Base-by-base conservation (phyloP, 2,329 filamentous ascomycete species). In the Conoideocrella luteorostrata region DNA sequence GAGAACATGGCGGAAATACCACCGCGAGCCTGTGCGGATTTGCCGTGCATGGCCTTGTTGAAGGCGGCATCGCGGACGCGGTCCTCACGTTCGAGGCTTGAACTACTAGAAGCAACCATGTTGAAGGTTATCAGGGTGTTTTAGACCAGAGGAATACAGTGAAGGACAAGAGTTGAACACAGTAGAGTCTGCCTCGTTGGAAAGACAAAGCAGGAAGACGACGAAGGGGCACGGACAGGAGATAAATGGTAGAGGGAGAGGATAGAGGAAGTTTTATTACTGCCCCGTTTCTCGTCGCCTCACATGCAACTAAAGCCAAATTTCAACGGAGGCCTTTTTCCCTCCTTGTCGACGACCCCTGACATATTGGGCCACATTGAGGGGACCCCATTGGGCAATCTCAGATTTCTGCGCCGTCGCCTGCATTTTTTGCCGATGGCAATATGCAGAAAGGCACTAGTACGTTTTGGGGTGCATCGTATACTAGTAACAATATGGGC, bases 41-140 rank as follows among this genome's bases (percentile, higher is more conserved):
- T 66, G 59, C 77, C 88, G 68, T 96, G 90, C 73, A 95, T 75
- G 53, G 81, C 87, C 71, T 88, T 86, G 75, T 88, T 90, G 77
- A 95, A 95, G 54, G 79, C 84, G 51, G 88, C 87, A 85, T 95
- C 89, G 56, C 89, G 88, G 60, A 69, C 63, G 65, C 90, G 84
- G 64, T 95, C 81, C 70, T 95, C 88, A 59, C 74, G 70, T 76
- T 95, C 88, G 63, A 95, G 84, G 48, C 59, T 56, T 44, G 55
- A 56, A 46, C 51, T n/a, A n/a, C n/a, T 54, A 45, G 66, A 62
- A 46, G 62, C 54, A 53, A 67, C 64, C 70, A 74, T 72, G 59
- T 64, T 68, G 63, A 67, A 59, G 55, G 34, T 37, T 39, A 10
- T 26, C 29, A 36, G 4, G 4, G n/a, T 18, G 24, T 24, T 38